phyloP scores from a whole-genome alignment of 1,284 basidiomycete species.

The Bondarzewia mesenterica region DNA sequence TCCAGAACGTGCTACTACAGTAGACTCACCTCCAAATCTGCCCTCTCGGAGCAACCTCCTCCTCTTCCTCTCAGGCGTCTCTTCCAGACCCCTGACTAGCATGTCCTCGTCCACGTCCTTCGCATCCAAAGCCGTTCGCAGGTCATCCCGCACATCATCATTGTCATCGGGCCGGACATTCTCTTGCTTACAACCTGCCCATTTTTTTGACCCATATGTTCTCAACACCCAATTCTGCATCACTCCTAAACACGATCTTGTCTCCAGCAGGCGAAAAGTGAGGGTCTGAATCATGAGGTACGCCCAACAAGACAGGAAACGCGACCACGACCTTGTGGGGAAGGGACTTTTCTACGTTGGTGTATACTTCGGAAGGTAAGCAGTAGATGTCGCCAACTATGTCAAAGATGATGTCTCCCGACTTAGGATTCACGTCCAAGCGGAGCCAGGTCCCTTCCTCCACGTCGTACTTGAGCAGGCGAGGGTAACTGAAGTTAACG shows the following conservation, averaged over 20 bases:
- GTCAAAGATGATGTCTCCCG: conserved; percentile 67
- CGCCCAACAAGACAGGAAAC: conserved; percentile 44
- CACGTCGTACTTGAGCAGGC: conserved; percentile 57
- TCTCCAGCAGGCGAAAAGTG: conserved; percentile 62
- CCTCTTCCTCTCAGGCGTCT: conserved; percentile 36
- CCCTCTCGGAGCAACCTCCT: conserved; percentile 54
- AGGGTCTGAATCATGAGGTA: conserved; percentile 64
- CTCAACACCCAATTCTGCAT: conserved; percentile 62
- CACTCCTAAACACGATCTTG: conserved; percentile 55
- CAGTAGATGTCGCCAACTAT: conserved; percentile 71
- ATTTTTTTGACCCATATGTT: conserved; percentile 65
- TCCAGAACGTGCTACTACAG: not conserved
- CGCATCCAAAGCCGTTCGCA: conserved; percentile 3
- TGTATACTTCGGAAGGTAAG: conserved; percentile 38
- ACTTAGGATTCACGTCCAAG: conserved; percentile 57
- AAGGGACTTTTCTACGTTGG: conserved; percentile 9
- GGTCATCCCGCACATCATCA: not conserved
- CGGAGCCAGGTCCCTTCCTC: conserved; percentile 67
- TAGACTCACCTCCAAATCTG: conserved; percentile 37
- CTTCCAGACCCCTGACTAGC: conserved; percentile 39
- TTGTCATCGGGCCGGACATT: conserved; percentile 35
- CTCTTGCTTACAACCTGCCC: conserved; percentile 55
- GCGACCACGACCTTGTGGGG: conserved; percentile 26
- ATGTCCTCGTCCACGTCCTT: conserved; percentile 39
- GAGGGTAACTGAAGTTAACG: conserved; percentile 63